A percentile compares a stretch with the other conserved stretches of the same genome.
These are phyloP conservation scores for Handroanthus guayacan DNA, from an alignment of 257 asterid species.

Conservation along the genomic window DNA sequence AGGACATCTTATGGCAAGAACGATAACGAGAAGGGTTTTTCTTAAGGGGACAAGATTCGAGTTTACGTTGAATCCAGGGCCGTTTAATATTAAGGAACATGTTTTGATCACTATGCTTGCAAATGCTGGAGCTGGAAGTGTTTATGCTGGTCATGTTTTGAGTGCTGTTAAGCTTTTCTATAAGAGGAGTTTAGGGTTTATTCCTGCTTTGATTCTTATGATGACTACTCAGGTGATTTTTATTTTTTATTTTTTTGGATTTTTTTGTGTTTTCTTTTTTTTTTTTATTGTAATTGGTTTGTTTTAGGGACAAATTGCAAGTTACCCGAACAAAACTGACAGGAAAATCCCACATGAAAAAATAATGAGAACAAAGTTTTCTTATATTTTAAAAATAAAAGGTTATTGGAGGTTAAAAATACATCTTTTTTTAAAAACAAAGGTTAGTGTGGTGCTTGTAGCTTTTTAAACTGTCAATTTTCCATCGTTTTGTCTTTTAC, in stretches of 20 bases:
- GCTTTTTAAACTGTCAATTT: too few relatives aligned
- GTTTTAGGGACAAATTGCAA: too few relatives aligned
- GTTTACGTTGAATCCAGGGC: conserved; percentile 57
- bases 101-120: conserved; percentile 61
- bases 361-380: too few relatives aligned
- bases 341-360: too few relatives aligned
- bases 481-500: too few relatives aligned
- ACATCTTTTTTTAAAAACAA: too few relatives aligned
- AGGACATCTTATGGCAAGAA: conserved; percentile 52
- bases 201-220: conserved; percentile 50
- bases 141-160: conserved; percentile 59
- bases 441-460: too few relatives aligned
- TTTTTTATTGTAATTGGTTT: neutral
- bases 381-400: too few relatives aligned
- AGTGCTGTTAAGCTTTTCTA: conserved; percentile 57
- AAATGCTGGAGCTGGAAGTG: conserved; percentile 55
- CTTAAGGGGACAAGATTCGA: conserved; percentile 41
- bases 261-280: neutral
- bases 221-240: conserved; percentile 57
- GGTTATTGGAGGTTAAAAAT: too few relatives aligned
- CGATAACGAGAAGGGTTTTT: conserved; percentile 36
- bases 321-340: too few relatives aligned
- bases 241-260: too few relatives aligned
- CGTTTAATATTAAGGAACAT: conserved; percentile 60
- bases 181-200: conserved; percentile 39